Base-by-base conservation (phyloP, 495 filamentous ascomycete genomes). In the Penicillium fimorum region DNA sequence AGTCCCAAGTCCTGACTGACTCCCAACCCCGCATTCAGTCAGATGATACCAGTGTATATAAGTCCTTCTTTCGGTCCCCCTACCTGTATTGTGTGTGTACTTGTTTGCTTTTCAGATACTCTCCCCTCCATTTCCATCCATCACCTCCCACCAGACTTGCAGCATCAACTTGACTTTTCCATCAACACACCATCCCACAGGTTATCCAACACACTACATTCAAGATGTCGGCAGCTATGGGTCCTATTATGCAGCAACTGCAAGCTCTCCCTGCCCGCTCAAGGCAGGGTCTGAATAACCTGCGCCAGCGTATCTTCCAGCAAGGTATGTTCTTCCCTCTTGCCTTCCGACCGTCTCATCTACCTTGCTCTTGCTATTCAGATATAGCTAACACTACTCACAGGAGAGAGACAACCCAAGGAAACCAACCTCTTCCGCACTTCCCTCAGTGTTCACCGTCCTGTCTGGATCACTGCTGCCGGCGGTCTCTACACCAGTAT, bases 381-480 rank as follows among this genome's bases (percentile, higher is more conserved):
- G 1, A 9, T 20, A 38, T 27, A 30, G 29, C 66, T 68, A 54
- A 66, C 37, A 50, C 8, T 5, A 4, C 8, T 0, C n/a, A 37
- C 18, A 69, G 66, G 61, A 38, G 63, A 59, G 43, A 70, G 73
- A 69, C 63, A 68, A 55, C 53, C 63, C 57, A 60, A 65, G 56
- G 62, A 67, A 63, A 57, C 61, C 54, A 58, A 70, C 42, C 15
- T 76, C 50, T 59, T 78, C 0, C 63, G 62, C 40, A 75, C 70
- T 25, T 78, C 75, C 7, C 58, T 78, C 18, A 67, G 50, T 33
- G 63, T 69, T 29, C 75, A 78, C 46, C 65, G 68, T 50, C 75
- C 75, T 2, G 74, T 78, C 47, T 78, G 75, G 75, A 35, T 75
- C 17, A 66, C 74, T 5, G 75, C 70, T 8, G 67, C 50, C 1